phyloP scores from a whole-genome alignment of 768 basidiomycete genomes.

The Boletus sp. region DNA sequence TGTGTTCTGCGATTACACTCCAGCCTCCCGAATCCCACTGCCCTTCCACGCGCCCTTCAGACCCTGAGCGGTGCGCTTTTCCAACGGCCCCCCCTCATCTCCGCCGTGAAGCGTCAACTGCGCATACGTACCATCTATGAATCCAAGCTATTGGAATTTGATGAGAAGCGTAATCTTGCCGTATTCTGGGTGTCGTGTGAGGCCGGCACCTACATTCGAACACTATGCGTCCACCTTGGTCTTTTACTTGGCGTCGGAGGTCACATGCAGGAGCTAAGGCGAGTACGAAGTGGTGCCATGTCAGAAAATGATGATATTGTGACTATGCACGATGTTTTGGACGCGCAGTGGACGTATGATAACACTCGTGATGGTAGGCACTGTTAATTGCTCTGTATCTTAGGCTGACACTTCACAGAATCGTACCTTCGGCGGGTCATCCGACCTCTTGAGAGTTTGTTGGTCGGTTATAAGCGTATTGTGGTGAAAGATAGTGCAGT shows the following conservation, averaged over 20 bases:
- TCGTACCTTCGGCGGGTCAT: conserved; percentile 95
- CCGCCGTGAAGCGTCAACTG: conserved; percentile 97
- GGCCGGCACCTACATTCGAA: conserved; percentile 95
- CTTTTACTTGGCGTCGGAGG: conserved; percentile 94
- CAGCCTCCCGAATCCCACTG: conserved; percentile 72
- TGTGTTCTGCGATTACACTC: conserved; percentile 93
- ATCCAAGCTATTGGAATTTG: conserved; percentile 93
- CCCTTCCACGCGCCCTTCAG: conserved; percentile 90
- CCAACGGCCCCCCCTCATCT: conserved; percentile 98
- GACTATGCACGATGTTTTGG: conserved; percentile 99
- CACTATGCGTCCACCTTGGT: conserved; percentile 95
- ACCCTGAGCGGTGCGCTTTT: conserved; percentile 98
- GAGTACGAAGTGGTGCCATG: conserved; percentile 94
- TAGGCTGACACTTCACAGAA: conserved; percentile 49
- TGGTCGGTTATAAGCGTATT: conserved; percentile 96
- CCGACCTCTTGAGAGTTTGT: conserved; percentile 88
- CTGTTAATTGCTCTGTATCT: conserved; percentile 5
- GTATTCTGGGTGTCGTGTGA: conserved; percentile 99
- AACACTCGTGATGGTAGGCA: conserved; percentile 89
- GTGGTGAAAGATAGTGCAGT: conserved; percentile 99
- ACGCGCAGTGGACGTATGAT: conserved; percentile 98
- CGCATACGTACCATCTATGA: conserved; percentile 97
- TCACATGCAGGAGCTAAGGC: conserved; percentile 98
- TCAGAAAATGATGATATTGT: conserved; percentile 98
- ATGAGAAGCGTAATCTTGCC: conserved; percentile 93